Evolutionary conservation across 169 alveolate genomes (phyloP), one percentile per base, ranked within the genome.

Genomic region (Plasmodium gallinaceum): DNA sequence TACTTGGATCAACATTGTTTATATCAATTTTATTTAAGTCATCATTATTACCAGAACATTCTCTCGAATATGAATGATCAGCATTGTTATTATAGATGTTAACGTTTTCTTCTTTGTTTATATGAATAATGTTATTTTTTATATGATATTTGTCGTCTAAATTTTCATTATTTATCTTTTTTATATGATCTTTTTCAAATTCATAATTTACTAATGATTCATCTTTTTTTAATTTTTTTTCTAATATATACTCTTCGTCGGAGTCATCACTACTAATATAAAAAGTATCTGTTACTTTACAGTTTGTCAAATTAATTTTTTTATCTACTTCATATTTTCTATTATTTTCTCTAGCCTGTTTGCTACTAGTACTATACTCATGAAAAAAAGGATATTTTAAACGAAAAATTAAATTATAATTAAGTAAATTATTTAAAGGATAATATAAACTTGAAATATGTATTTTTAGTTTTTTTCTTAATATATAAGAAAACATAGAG

Each of bases 221-320:
- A 48, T 43, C 43, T 46, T 37, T 68, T 24, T 68, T 32, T 7
- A 62, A 20, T 43, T 37, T 20, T 60, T 22, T 22, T 60, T 74
- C 64, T n/a, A 16, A 39, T 46, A 14, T 8, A 16, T 16, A 39
- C 14, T 75, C 91, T 14, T 71, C 91, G 39, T 83, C 91, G 24
- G 91, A 83, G 16, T 83, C 91, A 26, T 83, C 91, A 83, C 85
- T 70, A 18, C 85, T 69, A 7, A 68, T 69, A 16, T 26, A 26
- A 7, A 16, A 9, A 39, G 39, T 12, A 12, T 83, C 66, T 24
- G 74, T 48, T 39, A 83, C 62, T 76, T 83, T 83, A 68, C 51
- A 54, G 14, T 43, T 69, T 8, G 91, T 83, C 16, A 83, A 62
- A 26, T 83, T 68, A 7, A 83, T 83, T 66, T 69, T 69, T 64